Evolutionary conservation across 1,284 basidiomycete species (phyloP).

Genomic region (Microbotryomycetes sp.): DNA sequence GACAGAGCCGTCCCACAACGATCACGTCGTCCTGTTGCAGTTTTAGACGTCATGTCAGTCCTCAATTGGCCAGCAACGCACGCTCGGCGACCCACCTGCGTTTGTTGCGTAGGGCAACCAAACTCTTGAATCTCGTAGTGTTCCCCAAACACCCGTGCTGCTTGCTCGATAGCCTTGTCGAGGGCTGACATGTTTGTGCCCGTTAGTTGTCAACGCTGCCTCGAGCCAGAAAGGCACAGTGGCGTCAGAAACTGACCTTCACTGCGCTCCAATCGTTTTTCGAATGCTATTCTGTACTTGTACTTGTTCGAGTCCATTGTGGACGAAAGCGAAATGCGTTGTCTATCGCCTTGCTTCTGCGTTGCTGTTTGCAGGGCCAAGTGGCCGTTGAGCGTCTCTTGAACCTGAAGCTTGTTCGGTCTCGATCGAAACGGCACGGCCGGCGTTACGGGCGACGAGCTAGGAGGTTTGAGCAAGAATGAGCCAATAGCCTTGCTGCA

Average conservation of each 20-base stretch:
- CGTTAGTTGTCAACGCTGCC: no score
- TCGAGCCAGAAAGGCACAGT: not conserved
- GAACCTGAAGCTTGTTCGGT: constrained; percentile 9
- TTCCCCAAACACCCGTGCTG: constrained; percentile 60
- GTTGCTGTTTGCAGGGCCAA: constrained; percentile 15
- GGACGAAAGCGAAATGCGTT: constrained; percentile 21
- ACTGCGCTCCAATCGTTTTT: constrained; percentile 71
- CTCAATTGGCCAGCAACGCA: no score
- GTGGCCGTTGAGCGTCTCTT: constrained; percentile 34
- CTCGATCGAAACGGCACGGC: constrained; percentile 19
- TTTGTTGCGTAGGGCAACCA: constrained; percentile 62
- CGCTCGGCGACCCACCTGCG: constrained; percentile 54
- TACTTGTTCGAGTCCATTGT: constrained; percentile 28
- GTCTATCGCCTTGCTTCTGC: constrained; percentile 4
- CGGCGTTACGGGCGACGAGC: constrained; percentile 1
- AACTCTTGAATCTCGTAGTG: constrained; percentile 61
- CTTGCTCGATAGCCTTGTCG: constrained; percentile 76
- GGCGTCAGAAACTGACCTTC: constrained; percentile 51
- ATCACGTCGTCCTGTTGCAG: constrained; percentile 58
- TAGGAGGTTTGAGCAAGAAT: not conserved
- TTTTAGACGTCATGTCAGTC: no score
- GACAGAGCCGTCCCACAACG: constrained; percentile 71
- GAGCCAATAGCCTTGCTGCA: no score
- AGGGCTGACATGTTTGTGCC: constrained; percentile 49
- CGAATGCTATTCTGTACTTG: constrained; percentile 78